Base-by-base conservation (phyloP, 106 monocot species). In the Posidonia australis region DNA sequence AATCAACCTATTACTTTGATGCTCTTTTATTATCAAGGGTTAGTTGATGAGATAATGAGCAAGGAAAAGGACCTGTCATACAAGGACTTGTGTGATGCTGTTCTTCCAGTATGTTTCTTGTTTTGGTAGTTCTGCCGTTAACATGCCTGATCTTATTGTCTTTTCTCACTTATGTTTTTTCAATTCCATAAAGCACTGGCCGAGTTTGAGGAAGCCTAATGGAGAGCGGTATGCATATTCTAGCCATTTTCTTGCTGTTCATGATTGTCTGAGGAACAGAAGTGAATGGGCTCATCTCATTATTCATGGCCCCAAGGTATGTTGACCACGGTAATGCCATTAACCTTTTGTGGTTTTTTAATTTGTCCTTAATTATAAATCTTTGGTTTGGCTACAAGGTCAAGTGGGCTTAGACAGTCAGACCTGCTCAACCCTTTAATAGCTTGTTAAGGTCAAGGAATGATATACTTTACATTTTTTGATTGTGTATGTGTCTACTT, bases 271-370 rank as follows among this genome's bases (percentile, higher is more conserved):
- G 70, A 84, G 84, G 59, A 90, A 84, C 53, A 78, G 82, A 62
- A 84, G 60, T 64, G 82, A 96, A 64, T 96, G 90, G 90, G 84
- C 90, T 69, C 84, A 87, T 84, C 84, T 96, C 36, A 77, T 96
- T 62, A 86, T 75, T 44, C 78, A 74, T 22, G 82, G 72, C 17
- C 70, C 90, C 1, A 90, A 90, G 90, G 94, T 90, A 71, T 60
- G 26, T 20, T 53, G 20, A 45, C n/a, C n/a, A n/a, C n/a, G n/a
- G n/a, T n/a, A n/a, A n/a, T n/a, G n/a, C n/a, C n/a, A n/a, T n/a
- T n/a, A n/a, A n/a, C n/a, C n/a, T n/a, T n/a, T n/a, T n/a, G n/a
- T n/a, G n/a, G n/a, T n/a, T n/a, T n/a, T n/a, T n/a, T n/a, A n/a
- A n/a, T n/a, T n/a, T n/a, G n/a, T n/a, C n/a, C n/a, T n/a, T n/a